Evolutionary conservation across 169 alveolate genomes (phyloP), one percentile per base, ranked within the genome.

Genomic region (Sarcocystis neurona): DNA sequence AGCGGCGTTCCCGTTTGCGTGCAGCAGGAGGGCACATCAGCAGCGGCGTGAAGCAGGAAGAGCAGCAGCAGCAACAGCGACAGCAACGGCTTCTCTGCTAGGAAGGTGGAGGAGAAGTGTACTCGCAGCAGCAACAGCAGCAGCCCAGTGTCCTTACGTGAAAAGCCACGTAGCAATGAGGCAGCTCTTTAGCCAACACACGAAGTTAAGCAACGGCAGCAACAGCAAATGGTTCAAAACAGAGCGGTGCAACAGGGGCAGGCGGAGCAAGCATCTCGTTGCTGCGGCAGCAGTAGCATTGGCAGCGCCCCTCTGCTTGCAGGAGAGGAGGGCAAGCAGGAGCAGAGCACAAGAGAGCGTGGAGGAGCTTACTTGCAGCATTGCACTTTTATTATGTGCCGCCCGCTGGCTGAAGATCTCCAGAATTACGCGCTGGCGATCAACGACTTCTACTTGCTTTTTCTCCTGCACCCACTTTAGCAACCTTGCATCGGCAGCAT

Each of bases 341-440:
- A 58, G 23, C 4, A 10, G 39, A 2, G 18, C 2, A 2, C 47
- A 18, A 32, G 34, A 30, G 3, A 68, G 79, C 48, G 34, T 68
- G 27, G 32, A 68, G 43, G 32, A 39, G 44, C 46, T 32, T 72
- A 72, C 82, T 32, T 72, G 82, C 18, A 72, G 82, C 82, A 72
- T 72, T 10, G 82, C 82, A 3, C 41, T 37, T 43, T 72, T 72
- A 27, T 72, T 72, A 23, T 23, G 12, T 32, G 39, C 56, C 27
- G 82, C 47, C 37, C 41, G 82, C 46, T 34, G 3, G 56, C 43
- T 72, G 56, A 72, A 72, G 56, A 72, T 72, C 23, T 72, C 82
- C 56, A 72, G 82, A 72, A 72, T 72, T 56, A 72, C 82, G 8
- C 82, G 82, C 18, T 72, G 82, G 18, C 82, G 82, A 27, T 72